A percentile compares a stretch with the other conserved stretches of the same genome.
phyloP scores from a whole-genome alignment of 306 rosid species.

The Dicorynia guianensis region DNA sequence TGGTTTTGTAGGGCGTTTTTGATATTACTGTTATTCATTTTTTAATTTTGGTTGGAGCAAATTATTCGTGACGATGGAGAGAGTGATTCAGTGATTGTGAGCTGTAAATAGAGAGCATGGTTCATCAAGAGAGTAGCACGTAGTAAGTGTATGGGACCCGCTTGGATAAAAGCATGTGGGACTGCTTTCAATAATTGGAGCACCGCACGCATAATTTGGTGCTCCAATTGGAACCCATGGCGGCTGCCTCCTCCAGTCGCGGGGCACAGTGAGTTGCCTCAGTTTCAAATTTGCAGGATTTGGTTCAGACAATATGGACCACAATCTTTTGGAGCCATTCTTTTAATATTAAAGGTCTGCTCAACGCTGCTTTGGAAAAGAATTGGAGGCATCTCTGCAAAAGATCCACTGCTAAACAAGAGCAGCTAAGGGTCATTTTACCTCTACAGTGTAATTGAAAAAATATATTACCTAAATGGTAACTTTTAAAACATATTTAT shows the following conservation, averaged over 20 bases:
- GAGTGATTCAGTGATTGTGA: conserved; percentile 33
- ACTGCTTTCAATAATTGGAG: conserved; percentile 38
- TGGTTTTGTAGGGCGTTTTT: neutral
- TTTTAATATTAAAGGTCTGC: conserved; percentile 2
- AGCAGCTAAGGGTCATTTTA: too few relatives aligned
- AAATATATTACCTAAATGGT: too few relatives aligned
- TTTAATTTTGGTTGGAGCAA: conserved; percentile 10
- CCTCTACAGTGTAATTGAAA: too few relatives aligned
- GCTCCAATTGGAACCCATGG: neutral
- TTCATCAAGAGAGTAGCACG: conserved; percentile 34
- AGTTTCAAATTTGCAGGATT: conserved; percentile 31
- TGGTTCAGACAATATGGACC: neutral
- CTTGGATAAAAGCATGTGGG: neutral
- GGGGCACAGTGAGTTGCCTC: conserved; percentile 2
- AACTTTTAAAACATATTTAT: too few relatives aligned
- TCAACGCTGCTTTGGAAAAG: conserved; percentile 39
- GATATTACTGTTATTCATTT: too few relatives aligned
- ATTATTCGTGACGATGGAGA: conserved; percentile 17
- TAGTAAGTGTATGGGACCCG: conserved; percentile 9
- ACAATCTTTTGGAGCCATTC: too few relatives aligned
- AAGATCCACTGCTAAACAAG: conserved; percentile 29
- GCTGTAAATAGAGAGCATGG: conserved; percentile 42
- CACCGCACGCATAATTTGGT: conserved; percentile 5
- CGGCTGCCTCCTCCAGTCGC: conserved; percentile 3
- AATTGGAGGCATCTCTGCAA: neutral